Conservation (phyloP, 352 stramenopile species). For the Globisporangium splendens region DNA sequence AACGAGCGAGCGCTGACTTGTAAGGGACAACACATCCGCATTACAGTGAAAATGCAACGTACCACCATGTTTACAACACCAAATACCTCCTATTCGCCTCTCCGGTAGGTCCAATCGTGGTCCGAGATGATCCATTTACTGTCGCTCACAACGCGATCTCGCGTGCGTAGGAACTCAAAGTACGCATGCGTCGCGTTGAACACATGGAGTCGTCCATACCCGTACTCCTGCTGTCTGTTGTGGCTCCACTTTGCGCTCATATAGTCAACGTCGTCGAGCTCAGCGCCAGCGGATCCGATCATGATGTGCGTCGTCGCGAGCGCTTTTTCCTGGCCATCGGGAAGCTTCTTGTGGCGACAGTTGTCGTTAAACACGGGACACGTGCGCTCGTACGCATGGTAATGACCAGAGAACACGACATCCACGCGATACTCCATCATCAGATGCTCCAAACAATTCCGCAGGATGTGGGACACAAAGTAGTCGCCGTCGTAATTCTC, state of each 20-base stretch:
- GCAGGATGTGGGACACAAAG: slow-evolving; percentile 17
- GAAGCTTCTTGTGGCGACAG: slow-evolving; percentile 14
- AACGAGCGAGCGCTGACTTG: background rate
- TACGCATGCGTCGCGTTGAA: slow-evolving; percentile 33
- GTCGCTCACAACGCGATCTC: slow-evolving; percentile 27
- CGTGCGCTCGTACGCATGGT: slow-evolving; percentile 29
- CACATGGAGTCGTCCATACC: slow-evolving; percentile 36
- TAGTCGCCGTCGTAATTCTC: slow-evolving; percentile 14
- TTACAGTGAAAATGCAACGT: too few relatives aligned
- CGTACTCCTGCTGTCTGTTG: slow-evolving; percentile 28
- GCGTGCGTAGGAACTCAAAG: slow-evolving; percentile 34
- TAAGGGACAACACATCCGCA: too few relatives aligned
- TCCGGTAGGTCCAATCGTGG: slow-evolving; percentile 28
- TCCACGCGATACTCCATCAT: slow-evolving; percentile 22
- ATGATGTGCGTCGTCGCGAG: slow-evolving; percentile 34
- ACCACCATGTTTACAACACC: too few relatives aligned
- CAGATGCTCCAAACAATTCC: slow-evolving; percentile 15
- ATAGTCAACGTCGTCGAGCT: slow-evolving; percentile 33
- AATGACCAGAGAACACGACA: slow-evolving; percentile 26
- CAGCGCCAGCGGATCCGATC: slow-evolving; percentile 38
- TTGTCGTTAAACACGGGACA: slow-evolving; percentile 21
- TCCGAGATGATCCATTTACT: slow-evolving; percentile 29
- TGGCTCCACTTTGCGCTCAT: slow-evolving; percentile 17
- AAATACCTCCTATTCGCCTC: slow-evolving; percentile 12
- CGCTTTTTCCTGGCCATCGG: slow-evolving; percentile 8